Conservation (phyloP, 2,329 filamentous ascomycete species). For the Akanthomyces lecanii region DNA sequence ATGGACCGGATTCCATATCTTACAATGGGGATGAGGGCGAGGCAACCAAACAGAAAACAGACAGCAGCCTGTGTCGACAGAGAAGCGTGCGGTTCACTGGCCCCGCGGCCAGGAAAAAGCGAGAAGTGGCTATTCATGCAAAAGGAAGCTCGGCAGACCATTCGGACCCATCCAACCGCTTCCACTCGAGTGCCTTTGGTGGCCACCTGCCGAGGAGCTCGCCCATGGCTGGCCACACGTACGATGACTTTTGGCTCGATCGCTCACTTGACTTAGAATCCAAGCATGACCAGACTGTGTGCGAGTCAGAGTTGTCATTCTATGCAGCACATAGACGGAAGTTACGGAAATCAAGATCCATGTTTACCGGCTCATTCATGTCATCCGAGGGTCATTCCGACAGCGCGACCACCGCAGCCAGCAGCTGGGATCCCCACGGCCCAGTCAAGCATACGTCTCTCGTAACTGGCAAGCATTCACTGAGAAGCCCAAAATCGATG, state of each 20-base stretch:
- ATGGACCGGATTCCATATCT: conserved; percentile 19
- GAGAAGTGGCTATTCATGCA: conserved; percentile 28
- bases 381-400: conserved; percentile 5
- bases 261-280: neutral
- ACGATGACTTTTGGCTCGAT: conserved; percentile 7
- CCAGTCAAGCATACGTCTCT: neutral
- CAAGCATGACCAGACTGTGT: neutral
- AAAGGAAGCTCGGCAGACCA: conserved; percentile 18
- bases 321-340: neutral
- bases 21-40: conserved; percentile 20
- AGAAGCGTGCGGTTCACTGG: conserved; percentile 55
- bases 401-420: neutral
- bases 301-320: conserved; percentile 5
- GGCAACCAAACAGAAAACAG: conserved; percentile 19
- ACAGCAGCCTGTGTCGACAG: conserved; percentile 36
- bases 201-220: conserved; percentile 6
- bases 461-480: neutral
- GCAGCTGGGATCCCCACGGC: neutral
- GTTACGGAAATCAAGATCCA: conserved; percentile 49
- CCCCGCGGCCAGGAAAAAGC: conserved; percentile 28
- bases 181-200: neutral
- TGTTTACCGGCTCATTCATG: conserved; percentile 39
- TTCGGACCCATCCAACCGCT: neutral
- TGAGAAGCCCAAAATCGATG: conserved; percentile 53
- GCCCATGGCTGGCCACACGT: neutral